Conservation (phyloP, 2,329 filamentous ascomycete genomes). For the Dendrostoma leiphaemia region DNA sequence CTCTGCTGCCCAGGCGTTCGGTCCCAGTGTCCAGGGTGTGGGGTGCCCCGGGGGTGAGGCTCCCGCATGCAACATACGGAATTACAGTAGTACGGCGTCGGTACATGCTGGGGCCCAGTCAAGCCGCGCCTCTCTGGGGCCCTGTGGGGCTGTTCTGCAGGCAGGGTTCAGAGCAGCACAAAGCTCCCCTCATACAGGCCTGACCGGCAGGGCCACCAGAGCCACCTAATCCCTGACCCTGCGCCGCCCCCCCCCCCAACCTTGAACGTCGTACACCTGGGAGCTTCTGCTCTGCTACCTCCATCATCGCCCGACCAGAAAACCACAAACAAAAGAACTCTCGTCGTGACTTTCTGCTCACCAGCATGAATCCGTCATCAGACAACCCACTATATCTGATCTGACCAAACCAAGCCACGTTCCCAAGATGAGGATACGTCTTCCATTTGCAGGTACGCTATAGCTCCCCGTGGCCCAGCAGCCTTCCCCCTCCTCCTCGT, state of each 20-base stretch:
- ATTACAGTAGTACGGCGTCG: no score
- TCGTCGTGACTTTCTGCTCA: neutral
- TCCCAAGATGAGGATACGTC: slow-evolving; percentile 73
- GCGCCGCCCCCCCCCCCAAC: neutral
- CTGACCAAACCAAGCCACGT: neutral
- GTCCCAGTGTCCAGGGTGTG: neutral
- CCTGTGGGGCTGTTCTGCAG: neutral
- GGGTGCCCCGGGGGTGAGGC: neutral
- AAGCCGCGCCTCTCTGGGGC: neutral
- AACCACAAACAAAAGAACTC: neutral
- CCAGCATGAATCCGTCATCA: neutral
- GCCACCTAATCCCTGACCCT: neutral
- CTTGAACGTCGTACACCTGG: neutral
- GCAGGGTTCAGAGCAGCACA: neutral
- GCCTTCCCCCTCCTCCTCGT: neutral
- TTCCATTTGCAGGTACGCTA: slow-evolving; percentile 79
- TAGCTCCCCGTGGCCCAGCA: neutral
- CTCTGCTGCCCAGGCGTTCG: neutral
- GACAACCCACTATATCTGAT: neutral
- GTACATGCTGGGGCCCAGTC: neutral
- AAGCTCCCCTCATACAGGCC: neutral
- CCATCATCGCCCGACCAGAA: neutral
- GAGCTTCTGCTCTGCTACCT: neutral
- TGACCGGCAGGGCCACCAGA: neutral
- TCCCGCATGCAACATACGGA: neutral